phyloP scores from a whole-genome alignment of 2,329 filamentous ascomycete species.

The Fusarium secorum region DNA sequence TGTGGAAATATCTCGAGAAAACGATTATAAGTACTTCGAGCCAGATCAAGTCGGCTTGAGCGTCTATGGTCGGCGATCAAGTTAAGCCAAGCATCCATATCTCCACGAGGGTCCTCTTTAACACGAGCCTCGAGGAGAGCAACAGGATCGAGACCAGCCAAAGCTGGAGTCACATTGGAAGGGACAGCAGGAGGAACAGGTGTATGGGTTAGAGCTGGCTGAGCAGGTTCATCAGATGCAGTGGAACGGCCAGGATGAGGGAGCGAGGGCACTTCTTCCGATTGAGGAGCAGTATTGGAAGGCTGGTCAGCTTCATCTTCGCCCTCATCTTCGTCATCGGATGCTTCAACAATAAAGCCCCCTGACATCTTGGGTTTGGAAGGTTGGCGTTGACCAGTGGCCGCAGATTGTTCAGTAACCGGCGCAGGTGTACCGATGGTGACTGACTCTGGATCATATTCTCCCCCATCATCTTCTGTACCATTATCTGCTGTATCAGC shows the following conservation, averaged over 20 bases:
- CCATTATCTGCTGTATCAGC: conserved; percentile 58
- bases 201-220: conserved; percentile 21
- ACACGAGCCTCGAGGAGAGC: conserved; percentile 89
- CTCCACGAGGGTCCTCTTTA: conserved; percentile 89
- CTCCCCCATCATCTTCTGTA: conserved; percentile 62
- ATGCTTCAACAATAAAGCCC: conserved; percentile 67
- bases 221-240: conserved; percentile 36
- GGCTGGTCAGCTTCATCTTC: conserved; percentile 56
- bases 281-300: conserved; percentile 27
- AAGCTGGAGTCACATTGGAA: conserved; percentile 47
- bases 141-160: conserved; percentile 69
- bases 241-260: conserved; percentile 25
- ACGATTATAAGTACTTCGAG: conserved; percentile 80
- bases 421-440: conserved; percentile 53
- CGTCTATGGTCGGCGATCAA: conserved; percentile 86
- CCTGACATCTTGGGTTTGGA: conserved; percentile 67
- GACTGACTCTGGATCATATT: conserved; percentile 67
- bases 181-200: conserved; percentile 33
- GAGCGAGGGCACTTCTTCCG: conserved; percentile 21
- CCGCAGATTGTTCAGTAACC: conserved; percentile 44
- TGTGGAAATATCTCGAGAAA: conserved; percentile 90
- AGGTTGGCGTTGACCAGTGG: conserved; percentile 42
- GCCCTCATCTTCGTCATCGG: conserved; percentile 66
- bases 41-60: conserved; percentile 82
- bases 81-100: conserved; percentile 89